phyloP scores from a whole-genome alignment of 306 rosid genomes.

The Inga leiocalycina region DNA sequence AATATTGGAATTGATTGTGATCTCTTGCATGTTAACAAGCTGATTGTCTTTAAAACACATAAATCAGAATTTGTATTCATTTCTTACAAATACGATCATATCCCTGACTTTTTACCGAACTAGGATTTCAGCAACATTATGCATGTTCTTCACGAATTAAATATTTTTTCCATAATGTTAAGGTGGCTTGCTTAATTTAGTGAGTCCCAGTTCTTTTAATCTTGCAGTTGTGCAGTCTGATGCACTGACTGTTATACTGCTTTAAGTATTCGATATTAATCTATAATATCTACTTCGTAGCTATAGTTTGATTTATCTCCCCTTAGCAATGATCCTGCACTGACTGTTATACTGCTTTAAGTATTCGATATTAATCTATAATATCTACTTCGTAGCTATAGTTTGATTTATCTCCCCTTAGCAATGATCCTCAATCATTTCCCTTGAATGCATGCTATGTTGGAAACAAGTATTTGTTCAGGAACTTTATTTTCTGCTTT shows the following conservation, averaged over 20 bases:
- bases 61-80: not conserved
- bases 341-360: not conserved
- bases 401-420: not conserved
- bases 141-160: not conserved
- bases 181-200: not conserved
- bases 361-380: not conserved
- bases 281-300: not conserved
- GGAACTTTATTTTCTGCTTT: slow-evolving; percentile 15
- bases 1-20: not conserved
- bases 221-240: not conserved
- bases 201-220: not conserved
- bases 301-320: not conserved
- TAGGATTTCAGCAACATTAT: not conserved
- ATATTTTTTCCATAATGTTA: not conserved
- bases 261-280: not conserved
- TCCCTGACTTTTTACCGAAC: not conserved
- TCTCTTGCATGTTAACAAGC: not conserved
- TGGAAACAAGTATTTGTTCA: not conserved
- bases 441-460: not conserved
- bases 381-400: not conserved
- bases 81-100: not conserved
- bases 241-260: not conserved
- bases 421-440: not conserved
- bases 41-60: not conserved
- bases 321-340: not conserved